Evolutionary conservation across 352 stramenopile species (phyloP), one percentile per base, ranked within the genome.

Genomic region (Phytopythium oedochilum): DNA sequence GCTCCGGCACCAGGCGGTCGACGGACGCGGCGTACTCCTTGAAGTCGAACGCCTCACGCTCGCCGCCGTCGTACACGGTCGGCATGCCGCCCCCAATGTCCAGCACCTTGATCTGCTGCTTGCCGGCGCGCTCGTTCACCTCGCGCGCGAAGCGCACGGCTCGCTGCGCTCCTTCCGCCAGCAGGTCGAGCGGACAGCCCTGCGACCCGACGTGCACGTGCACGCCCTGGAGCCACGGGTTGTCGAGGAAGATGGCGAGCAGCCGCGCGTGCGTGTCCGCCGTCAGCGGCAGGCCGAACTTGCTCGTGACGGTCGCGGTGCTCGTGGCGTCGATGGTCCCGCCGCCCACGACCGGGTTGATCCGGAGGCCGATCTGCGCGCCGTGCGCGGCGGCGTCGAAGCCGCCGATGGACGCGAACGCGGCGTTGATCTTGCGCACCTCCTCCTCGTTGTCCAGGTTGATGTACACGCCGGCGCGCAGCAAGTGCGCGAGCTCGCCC

Each of bases 361-460:
- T 89, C 2, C 92, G 82, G 50, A 98, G 51, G 31, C 92, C 92
- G 34, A 98, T 84, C 54, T 89, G 81, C 32, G 51, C 58, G 10
- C 65, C 53, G 51, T 88, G 72, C 10, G 31, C 68, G 6, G 69
- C 52, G 20, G 59, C 53, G 2, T 40, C 53, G 14, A 63, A 68
- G 8, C 63, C 59, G 3, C 57, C 54, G 42, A 84, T 51, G 20
- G 81, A 65, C 0, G 31, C 44, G 29, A 97, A 80, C 9, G 86
- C 68, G 45, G 68, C 48, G 31, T 78, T 75, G 57, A 90, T 75
- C 53, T 94, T 92, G 57, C 68, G 61, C 23, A 98, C 73, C 54
- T 98, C 92, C 29, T 96, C 68, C 53, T 96, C 73, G 60, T 96
- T 97, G 71, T 98, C 93, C 17, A 94, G 53, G 71, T 98, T 98